Base-by-base conservation (phyloP, 2,329 filamentous ascomycete genomes). In the Colletotrichum tropicicola region DNA sequence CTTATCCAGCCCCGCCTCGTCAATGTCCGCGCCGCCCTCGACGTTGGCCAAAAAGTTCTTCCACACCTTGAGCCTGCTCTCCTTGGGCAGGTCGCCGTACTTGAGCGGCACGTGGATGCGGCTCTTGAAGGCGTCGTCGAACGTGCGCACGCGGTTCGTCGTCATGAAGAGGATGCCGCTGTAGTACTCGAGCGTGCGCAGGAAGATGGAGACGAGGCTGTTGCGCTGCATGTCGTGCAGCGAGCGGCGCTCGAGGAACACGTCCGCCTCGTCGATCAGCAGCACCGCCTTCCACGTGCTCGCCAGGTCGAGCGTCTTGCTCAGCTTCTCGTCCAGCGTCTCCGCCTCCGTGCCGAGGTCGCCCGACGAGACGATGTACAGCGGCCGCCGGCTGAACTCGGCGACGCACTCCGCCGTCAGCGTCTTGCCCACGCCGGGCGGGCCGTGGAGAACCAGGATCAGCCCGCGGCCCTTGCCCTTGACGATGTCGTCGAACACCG, bases 121-220 rank as follows among this genome's bases (percentile, higher is more conserved):
- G 9, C 89, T 92, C 74, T 96, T 92, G 82, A 97, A 97, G 1
- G 94, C 94, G 67, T 96, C 92, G 71, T 97, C 94, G 72, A 97
- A 97, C 0, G 92, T 94, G 79, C 77, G 76, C 30, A 84, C 82
- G 13, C 82, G 77, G 74, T 85, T 85, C 47, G 82, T 85, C 27
- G 82, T 85, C 61, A 85, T 77, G 75, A 85, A 83, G 30, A 85
- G 75, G 15, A 84, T 78, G 44, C 83, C 83, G 4, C 77, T 76
- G 73, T 83, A 85, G 71, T 85, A 85, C 73, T 85, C 83, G 56
- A 85, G 78, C 1, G 80, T 80, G 21, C 82, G 80, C 19, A 85
- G 73, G 73, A 85, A 84, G 61, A 84, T 93, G 74, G 90, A 92
- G 55, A 97, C 94, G 1, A 96, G 87, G 0, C 91, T 91, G 70